Conservation (phyloP, 2,329 filamentous ascomycete genomes). For the Pseudogymnoascus pannorum region DNA sequence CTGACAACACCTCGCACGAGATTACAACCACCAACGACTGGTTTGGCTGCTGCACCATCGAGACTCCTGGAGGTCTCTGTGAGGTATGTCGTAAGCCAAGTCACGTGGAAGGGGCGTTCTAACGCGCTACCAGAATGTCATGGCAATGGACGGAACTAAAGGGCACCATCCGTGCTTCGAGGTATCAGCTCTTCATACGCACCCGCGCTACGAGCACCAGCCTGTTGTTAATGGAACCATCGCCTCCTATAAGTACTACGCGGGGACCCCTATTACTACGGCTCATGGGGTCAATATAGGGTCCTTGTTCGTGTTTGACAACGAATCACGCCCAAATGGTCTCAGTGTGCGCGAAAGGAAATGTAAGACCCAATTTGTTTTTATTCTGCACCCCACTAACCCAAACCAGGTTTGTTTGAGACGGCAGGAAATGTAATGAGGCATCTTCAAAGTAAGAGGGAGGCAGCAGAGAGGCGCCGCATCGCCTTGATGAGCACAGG, state of each 20-base stretch:
- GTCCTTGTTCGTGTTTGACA: slow-evolving; percentile 23
- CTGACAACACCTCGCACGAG: slow-evolving; percentile 6
- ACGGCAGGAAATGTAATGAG: slow-evolving; percentile 22
- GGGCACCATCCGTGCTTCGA: slow-evolving; percentile 21
- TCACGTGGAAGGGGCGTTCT: neutral
- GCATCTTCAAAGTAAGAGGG: slow-evolving; percentile 22
- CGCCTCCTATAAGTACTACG: slow-evolving; percentile 22
- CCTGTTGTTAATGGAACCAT: slow-evolving; percentile 20
- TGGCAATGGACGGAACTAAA: slow-evolving; percentile 15
- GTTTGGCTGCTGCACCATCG: slow-evolving; percentile 23
- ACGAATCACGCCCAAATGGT: slow-evolving; percentile 40
- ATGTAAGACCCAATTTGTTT: slow-evolving; percentile 13
- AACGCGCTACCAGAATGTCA: slow-evolving; percentile 15
- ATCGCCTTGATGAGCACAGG: slow-evolving; percentile 21
- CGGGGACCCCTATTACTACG: slow-evolving; percentile 23
- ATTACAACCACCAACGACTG: slow-evolving; percentile 17
- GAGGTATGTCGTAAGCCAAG: slow-evolving; percentile 17
- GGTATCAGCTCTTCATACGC: slow-evolving; percentile 20
- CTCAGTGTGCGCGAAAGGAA: slow-evolving; percentile 37
- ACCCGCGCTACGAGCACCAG: slow-evolving; percentile 18
- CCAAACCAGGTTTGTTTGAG: slow-evolving; percentile 17
- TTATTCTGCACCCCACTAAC: neutral
- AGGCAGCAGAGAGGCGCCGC: slow-evolving; percentile 22
- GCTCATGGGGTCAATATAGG: slow-evolving; percentile 23
- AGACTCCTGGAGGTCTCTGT: slow-evolving; percentile 24